Percentiles rank a stretch among this genome's conserved stretches.
These are phyloP conservation scores for Starmera stellimalicola DNA, from an alignment of 1,139 yeast species.

Conservation along the genomic window DNA sequence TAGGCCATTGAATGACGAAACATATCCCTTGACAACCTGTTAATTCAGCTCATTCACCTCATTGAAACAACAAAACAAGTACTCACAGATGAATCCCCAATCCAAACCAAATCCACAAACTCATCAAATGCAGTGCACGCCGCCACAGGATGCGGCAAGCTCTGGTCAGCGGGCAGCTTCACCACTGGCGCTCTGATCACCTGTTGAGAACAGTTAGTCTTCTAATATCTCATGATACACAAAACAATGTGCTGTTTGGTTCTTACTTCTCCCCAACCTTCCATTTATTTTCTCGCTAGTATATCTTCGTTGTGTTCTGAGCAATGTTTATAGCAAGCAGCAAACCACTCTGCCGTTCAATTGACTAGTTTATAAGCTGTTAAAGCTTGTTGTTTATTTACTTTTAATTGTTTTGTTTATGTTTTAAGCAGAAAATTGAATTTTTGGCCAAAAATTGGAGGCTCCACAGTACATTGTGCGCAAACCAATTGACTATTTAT, in stretches of 20 bases:
- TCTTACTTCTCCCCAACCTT: conserved; percentile 18
- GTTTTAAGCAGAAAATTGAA: too few species aligned
- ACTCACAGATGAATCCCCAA: conserved; percentile 48
- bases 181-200: conserved; percentile 13
- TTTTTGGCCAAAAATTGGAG: too few species aligned
- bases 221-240: background rate
- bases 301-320: too few species aligned
- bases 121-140: conserved; percentile 46
- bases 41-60: conserved; percentile 24
- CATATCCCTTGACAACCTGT: conserved; percentile 30
- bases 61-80: conserved; percentile 20
- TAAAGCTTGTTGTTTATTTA: too few species aligned
- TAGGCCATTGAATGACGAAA: conserved; percentile 37
- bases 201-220: conserved; percentile 5
- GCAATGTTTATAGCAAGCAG: too few species aligned
- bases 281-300: conserved; percentile 8
- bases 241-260: background rate
- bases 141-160: conserved; percentile 7
- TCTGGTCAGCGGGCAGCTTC: conserved; percentile 14
- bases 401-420: too few species aligned
- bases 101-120: conserved; percentile 70
- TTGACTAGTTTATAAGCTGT: too few species aligned
- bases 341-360: too few species aligned
- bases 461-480: too few species aligned
- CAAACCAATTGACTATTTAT: too few species aligned